Evolutionary conservation across 352 stramenopile species (phyloP).

Genomic region (Globisporangium spiculum): DNA sequence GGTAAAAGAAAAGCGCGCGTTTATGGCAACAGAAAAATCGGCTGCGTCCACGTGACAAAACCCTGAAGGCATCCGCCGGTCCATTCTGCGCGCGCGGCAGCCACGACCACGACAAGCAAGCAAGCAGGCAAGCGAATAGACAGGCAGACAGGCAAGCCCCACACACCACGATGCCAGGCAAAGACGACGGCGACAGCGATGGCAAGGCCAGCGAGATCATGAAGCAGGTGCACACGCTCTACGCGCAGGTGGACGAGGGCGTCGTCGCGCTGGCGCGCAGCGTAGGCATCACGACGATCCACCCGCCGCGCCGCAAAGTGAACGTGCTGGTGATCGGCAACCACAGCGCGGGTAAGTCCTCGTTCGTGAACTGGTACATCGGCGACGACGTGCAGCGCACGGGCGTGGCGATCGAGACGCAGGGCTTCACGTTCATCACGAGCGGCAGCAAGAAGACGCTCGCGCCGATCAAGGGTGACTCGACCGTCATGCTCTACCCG

Average conservation of each 20-base stretch:
- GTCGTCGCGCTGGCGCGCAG: constrained; percentile 27
- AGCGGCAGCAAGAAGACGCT: constrained; percentile 51
- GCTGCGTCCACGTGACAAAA: not conserved
- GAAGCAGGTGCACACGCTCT: constrained; percentile 35
- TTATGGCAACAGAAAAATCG: not conserved
- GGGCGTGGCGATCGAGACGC: constrained; percentile 63
- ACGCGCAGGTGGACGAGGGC: constrained; percentile 25
- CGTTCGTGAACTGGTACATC: constrained; percentile 75
- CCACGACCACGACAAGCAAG: not conserved
- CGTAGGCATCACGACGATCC: constrained; percentile 32
- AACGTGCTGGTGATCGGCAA: constrained; percentile 74
- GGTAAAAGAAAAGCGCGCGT: not conserved
- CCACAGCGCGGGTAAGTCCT: constrained; percentile 72
- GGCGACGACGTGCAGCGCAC: constrained; percentile 57
- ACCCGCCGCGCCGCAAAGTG: constrained; percentile 58
- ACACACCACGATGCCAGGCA: not conserved
- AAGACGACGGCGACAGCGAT: constrained; percentile 15
- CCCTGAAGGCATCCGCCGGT: not conserved
- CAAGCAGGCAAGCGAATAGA: no score
- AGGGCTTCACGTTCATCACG: constrained; percentile 67
- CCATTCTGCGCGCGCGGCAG: not conserved
- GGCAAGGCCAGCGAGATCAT: constrained; percentile 34
- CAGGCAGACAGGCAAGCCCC: no score
- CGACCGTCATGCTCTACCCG: constrained; percentile 56
- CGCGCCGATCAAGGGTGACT: constrained; percentile 62